Base-by-base conservation (phyloP, 305 asterid species). In the Rubia balearica region DNA sequence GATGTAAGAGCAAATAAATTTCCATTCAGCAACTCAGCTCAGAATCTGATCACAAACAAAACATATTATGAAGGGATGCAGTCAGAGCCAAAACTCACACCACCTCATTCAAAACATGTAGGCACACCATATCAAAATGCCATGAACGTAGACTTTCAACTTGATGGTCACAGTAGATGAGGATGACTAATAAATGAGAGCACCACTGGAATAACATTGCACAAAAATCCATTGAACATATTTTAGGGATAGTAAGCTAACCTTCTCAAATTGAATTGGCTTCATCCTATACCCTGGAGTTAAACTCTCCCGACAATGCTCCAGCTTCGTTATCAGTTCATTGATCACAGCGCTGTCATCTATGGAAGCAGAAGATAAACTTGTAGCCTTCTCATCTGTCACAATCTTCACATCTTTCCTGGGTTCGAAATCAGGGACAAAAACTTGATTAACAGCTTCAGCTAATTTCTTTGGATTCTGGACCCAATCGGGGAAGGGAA, bases 211-310 rank as follows among this genome's bases (percentile, higher is more conserved):
- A 30, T 30, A 3, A 56, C 63, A 40, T 73, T 41, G 21, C 53
- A 45, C 6, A 53, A 30, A 1, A 12, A 16, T 19, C 17, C 13
- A 7, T 4, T 17, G 12, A 33, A 16, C 4, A 9, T 41, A 65
- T 8, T 42, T 10, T 48, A 57, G 64, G 36, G 74, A 66, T 0
- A 12, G 40, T 21, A 73, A 33, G 33, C 76, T 11, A 68, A 90
- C 97, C 97, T 92, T 92, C 84, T 92, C 98, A 80, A 92, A 92
- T 73, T 89, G 97, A 74, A 92, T 87, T 21, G 98, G 98, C 71
- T 81, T 92, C 97, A 92, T 85, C 88, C 73, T 81, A 84, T 81
- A 92, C 68, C 83, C 77, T n/a, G 94, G 85, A 40, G 83, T 84
- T 30, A 92, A 74, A 64, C 79, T 79, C 77, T 80, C 72, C 74